Conservation (phyloP, 495 filamentous ascomycete genomes). For the Hypoxylon lenormandii region DNA sequence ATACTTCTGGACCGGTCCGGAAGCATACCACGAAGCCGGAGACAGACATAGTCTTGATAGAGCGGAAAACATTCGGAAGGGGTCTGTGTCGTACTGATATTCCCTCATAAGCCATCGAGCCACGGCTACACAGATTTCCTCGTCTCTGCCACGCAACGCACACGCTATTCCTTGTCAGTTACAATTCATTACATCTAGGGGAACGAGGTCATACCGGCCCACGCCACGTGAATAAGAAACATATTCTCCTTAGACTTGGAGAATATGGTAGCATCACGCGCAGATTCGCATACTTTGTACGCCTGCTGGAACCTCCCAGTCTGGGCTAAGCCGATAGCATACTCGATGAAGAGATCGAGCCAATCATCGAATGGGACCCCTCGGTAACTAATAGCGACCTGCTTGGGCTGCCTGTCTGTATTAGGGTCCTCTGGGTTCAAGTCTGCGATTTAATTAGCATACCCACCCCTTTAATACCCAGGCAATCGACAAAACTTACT, state of each 20-base stretch:
- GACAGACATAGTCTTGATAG: constrained; percentile 73
- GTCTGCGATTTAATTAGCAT: constrained; percentile 39
- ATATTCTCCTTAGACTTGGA: constrained; percentile 72
- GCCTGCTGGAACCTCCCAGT: constrained; percentile 68
- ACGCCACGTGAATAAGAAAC: constrained; percentile 81
- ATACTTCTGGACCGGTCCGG: constrained; percentile 80
- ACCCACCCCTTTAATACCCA: background rate
- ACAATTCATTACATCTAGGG: background rate
- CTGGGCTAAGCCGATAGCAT: constrained; percentile 78
- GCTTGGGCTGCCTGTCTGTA: constrained; percentile 36
- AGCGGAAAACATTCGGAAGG: constrained; percentile 82
- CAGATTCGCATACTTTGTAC: constrained; percentile 80
- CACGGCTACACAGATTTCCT: constrained; percentile 75
- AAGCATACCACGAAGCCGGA: constrained; percentile 69
- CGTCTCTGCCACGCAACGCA: constrained; percentile 81
- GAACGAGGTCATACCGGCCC: constrained; percentile 69
- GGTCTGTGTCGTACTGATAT: constrained; percentile 84
- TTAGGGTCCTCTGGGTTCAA: constrained; percentile 38
- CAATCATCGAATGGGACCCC: constrained; percentile 83
- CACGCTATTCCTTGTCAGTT: constrained; percentile 68
- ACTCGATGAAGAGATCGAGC: constrained; percentile 91
- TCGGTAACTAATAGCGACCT: constrained; percentile 66
- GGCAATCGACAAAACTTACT: constrained; percentile 52
- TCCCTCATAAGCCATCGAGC: constrained; percentile 87
- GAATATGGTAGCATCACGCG: constrained; percentile 81